Conservation (phyloP, 306 rosid genomes). For the Prosopis cineraria region DNA sequence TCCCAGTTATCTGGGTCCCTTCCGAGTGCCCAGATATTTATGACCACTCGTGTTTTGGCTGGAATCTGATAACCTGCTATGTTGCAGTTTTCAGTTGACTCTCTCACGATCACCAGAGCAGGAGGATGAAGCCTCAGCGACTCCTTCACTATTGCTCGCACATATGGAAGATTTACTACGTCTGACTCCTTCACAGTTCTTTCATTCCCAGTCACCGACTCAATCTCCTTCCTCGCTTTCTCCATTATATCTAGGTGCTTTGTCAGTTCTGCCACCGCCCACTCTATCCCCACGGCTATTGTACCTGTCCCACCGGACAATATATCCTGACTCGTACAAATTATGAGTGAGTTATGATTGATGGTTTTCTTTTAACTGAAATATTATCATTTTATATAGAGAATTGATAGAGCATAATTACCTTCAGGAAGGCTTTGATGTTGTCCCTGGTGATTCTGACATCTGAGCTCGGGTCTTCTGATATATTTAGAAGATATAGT, state of each 20-base stretch:
- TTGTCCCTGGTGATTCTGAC: slow-evolving; percentile 55
- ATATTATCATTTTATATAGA: not conserved
- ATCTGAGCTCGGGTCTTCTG: slow-evolving; percentile 47
- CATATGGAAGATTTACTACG: slow-evolving; percentile 57
- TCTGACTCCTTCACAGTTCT: slow-evolving; percentile 59
- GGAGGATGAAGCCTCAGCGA: slow-evolving; percentile 86
- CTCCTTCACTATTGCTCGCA: slow-evolving; percentile 62
- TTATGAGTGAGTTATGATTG: not conserved
- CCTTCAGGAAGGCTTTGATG: slow-evolving; percentile 54
- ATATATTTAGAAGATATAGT: slow-evolving; percentile 39
- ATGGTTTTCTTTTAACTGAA: not conserved
- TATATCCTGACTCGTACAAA: slow-evolving; percentile 44
- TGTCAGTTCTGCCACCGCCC: slow-evolving; percentile 68
- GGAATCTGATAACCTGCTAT: slow-evolving; percentile 57
- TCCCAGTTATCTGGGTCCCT: slow-evolving; percentile 70
- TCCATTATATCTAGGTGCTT: slow-evolving; percentile 58
- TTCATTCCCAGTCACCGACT: slow-evolving; percentile 44
- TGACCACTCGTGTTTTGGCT: slow-evolving; percentile 35
- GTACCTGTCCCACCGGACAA: slow-evolving; percentile 65
- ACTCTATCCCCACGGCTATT: slow-evolving; percentile 47
- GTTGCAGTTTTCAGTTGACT: slow-evolving; percentile 52
- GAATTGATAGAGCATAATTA: slow-evolving; percentile 12
- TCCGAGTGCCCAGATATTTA: slow-evolving; percentile 58
- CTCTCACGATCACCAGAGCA: slow-evolving; percentile 58
- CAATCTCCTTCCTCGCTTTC: slow-evolving; percentile 73